Evolutionary conservation across 306 rosid species (phyloP).

Genomic region (Prunus mume): DNA sequence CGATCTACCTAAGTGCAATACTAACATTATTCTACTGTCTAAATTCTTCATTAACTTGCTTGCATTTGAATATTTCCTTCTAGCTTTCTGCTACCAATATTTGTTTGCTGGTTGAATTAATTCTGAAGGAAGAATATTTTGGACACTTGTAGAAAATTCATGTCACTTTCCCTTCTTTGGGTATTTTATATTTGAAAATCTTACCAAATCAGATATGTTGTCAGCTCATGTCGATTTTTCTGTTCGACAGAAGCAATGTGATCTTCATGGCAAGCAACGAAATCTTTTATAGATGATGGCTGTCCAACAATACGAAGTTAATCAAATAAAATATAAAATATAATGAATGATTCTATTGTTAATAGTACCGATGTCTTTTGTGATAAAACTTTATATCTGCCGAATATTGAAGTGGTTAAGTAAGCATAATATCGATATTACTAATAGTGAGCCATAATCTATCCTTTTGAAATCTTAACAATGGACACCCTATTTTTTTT

Average conservation of each 20-base stretch:
- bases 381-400: no score
- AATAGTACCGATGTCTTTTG: rapidly evolving
- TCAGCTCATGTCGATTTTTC: neutral
- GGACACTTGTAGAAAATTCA: neutral
- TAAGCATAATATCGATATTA: no score
- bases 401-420: no score
- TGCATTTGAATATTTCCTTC: neutral
- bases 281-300: neutral
- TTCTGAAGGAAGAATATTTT: neutral
- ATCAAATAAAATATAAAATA: no score
- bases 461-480: no score
- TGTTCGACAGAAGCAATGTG: neutral
- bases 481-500: no score
- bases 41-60: neutral
- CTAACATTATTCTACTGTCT: neutral
- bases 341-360: no score
- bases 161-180: neutral
- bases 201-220: neutral
- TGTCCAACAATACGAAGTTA: no score
- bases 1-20: neutral
- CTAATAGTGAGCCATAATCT: no score
- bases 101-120: neutral
- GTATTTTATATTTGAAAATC: neutral
- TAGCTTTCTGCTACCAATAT: neutral
- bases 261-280: neutral